phyloP scores from a whole-genome alignment of 257 asterid species.

The Paraleonurus japonicus region DNA sequence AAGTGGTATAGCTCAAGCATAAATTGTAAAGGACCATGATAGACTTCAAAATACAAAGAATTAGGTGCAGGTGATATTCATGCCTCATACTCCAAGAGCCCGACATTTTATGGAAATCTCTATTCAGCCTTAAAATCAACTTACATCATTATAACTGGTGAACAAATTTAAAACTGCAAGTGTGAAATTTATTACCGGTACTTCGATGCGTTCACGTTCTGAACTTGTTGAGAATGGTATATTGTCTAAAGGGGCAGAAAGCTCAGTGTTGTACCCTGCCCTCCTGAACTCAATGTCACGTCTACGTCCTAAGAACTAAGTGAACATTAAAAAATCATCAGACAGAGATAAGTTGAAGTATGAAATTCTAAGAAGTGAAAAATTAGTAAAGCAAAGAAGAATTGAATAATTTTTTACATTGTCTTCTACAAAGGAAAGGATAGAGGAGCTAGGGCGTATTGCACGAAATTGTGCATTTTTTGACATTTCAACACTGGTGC shows the following conservation, averaged over 20 bases:
- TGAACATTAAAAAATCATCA: constrained; percentile 15
- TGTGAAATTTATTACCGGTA: constrained; percentile 56
- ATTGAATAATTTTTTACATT: constrained; percentile 51
- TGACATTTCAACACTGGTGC: constrained; percentile 51
- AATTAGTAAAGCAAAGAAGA: constrained; percentile 31
- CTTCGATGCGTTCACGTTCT: constrained; percentile 89
- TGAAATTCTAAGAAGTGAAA: not conserved
- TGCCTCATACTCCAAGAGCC: constrained; percentile 11
- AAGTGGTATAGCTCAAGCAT: too few species aligned
- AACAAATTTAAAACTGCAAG: constrained; percentile 22
- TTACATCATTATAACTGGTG: constrained; percentile 4
- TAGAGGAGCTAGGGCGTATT: constrained; percentile 78
- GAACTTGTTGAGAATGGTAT: constrained; percentile 76
- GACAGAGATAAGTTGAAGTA: constrained; percentile 21
- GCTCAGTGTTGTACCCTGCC: constrained; percentile 90
- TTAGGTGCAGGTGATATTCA: constrained; percentile 21
- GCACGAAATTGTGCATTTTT: constrained; percentile 97
- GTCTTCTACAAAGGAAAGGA: constrained; percentile 90
- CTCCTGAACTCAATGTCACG: constrained; percentile 78
- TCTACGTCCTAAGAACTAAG: constrained; percentile 91
- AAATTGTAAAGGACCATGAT: too few species aligned
- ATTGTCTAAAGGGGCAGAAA: constrained; percentile 86
- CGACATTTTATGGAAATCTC: constrained; percentile 12
- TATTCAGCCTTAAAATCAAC: constrained; percentile 6
- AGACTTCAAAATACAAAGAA: too few species aligned